Evolutionary conservation across 148 eudicot genomes (phyloP).

Genomic region (Euryodendron excelsum): DNA sequence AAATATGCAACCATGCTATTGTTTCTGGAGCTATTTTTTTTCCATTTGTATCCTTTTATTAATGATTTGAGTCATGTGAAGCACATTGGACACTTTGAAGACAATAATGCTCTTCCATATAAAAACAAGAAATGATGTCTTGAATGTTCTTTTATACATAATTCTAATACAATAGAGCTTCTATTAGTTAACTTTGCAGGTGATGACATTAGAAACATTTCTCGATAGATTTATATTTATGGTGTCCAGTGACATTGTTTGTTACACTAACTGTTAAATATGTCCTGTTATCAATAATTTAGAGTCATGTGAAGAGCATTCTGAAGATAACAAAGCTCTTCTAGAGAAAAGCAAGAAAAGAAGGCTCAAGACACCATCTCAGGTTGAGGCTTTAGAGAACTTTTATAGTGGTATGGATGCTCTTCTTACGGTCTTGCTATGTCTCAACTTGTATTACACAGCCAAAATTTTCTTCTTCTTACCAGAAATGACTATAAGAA

Average conservation of each 20-base stretch:
- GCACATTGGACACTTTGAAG: background rate
- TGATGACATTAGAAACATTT: background rate
- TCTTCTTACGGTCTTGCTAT: constrained; percentile 1
- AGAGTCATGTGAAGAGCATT: constrained; percentile 51
- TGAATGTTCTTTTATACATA: background rate
- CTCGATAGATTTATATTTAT: background rate
- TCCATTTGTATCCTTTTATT: background rate
- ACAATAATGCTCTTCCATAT: background rate
- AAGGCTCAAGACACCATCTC: constrained; percentile 74
- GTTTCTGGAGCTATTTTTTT: background rate
- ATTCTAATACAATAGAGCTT: background rate
- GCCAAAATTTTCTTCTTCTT: background rate
- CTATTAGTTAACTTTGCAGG: background rate
- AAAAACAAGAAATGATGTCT: background rate
- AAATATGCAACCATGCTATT: background rate
- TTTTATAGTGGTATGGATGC: constrained; percentile 63
- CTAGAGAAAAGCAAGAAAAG: constrained; percentile 68
- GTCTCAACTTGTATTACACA: background rate
- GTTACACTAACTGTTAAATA: background rate
- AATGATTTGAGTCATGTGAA: background rate
- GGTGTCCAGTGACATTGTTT: background rate
- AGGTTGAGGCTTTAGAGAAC: constrained; percentile 76
- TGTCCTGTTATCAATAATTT: constrained; percentile 18
- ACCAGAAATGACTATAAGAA: background rate
- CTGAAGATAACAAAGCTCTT: constrained; percentile 59